These are phyloP conservation scores for Exophiala aquamarina DNA, from an alignment of 2,329 filamentous ascomycete species.

Conservation along the genomic window DNA sequence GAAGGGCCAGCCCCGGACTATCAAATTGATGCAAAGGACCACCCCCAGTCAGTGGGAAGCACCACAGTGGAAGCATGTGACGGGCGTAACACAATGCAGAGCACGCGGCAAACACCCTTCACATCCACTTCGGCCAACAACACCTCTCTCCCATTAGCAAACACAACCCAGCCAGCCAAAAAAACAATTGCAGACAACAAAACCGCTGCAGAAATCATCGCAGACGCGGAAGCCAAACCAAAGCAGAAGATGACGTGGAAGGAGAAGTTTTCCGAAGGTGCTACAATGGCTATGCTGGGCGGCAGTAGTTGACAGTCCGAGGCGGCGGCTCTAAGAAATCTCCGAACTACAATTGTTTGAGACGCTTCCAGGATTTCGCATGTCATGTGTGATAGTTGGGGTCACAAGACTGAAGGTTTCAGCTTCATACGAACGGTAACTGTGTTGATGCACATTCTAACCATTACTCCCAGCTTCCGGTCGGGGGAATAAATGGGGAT, in stretches of 20 bases:
- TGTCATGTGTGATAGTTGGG: no score
- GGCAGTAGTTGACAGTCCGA: constrained; percentile 3
- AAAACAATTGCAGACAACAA: constrained; percentile 16
- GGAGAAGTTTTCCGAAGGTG: constrained; percentile 12
- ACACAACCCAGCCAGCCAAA: no score
- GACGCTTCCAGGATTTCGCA: no score
- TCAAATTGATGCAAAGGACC: background rate
- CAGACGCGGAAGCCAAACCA: constrained; percentile 11
- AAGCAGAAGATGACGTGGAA: constrained; percentile 18
- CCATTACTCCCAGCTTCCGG: no score
- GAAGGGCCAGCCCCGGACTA: constrained; percentile 16
- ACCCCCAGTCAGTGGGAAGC: background rate
- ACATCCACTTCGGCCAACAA: no score
- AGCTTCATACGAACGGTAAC: no score
- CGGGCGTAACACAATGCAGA: background rate
- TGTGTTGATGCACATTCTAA: no score
- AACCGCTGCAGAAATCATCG: constrained; percentile 20
- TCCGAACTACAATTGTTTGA: no score
- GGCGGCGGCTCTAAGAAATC: no score
- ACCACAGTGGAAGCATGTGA: constrained; percentile 4
- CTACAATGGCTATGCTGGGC: constrained; percentile 12
- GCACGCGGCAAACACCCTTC: no score
- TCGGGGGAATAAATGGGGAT: no score
- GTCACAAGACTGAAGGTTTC: no score
- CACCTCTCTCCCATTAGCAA: background rate